phyloP scores from a whole-genome alignment of 495 filamentous ascomycete genomes.

The Glonium stellatum region DNA sequence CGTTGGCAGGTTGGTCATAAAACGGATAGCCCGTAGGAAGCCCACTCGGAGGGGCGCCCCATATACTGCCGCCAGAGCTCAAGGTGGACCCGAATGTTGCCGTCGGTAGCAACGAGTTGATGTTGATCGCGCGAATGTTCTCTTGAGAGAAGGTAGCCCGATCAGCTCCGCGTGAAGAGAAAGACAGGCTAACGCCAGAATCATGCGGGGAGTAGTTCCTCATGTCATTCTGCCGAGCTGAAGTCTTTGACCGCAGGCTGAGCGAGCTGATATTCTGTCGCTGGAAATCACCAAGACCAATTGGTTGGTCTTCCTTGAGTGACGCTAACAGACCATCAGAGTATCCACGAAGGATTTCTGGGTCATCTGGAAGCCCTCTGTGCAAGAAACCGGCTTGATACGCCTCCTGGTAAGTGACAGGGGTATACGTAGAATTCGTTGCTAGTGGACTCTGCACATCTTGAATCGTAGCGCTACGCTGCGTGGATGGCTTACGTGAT shows the following conservation, averaged over 20 bases:
- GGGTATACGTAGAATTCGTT: slow-evolving; percentile 5
- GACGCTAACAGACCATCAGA: slow-evolving; percentile 23
- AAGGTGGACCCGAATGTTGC: background rate
- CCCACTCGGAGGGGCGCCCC: background rate
- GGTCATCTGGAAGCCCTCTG: slow-evolving; percentile 19
- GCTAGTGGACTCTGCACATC: background rate
- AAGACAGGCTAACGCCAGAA: slow-evolving; percentile 19
- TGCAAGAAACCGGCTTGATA: slow-evolving; percentile 32
- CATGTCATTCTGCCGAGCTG: slow-evolving; percentile 3
- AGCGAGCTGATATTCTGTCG: background rate
- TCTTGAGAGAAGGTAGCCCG: slow-evolving; percentile 5
- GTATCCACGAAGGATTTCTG: slow-evolving; percentile 30
- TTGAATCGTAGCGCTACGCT: background rate
- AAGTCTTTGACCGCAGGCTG: background rate
- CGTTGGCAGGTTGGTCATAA: slow-evolving; percentile 2
- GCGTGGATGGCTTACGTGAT: slow-evolving; percentile 3
- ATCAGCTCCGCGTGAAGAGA: background rate
- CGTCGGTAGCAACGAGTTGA: background rate
- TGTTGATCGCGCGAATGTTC: background rate
- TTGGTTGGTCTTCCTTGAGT: slow-evolving; percentile 1
- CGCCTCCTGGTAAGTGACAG: slow-evolving; percentile 29
- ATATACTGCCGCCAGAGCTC: background rate
- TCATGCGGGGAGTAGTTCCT: slow-evolving; percentile 3
- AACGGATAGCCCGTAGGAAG: background rate
- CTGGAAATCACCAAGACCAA: background rate